Percentiles rank a stretch among this genome's conserved stretches.
These are phyloP conservation scores for Bjerkandera adusta DNA, from an alignment of 1,284 basidiomycete genomes.

Conservation along the genomic window DNA sequence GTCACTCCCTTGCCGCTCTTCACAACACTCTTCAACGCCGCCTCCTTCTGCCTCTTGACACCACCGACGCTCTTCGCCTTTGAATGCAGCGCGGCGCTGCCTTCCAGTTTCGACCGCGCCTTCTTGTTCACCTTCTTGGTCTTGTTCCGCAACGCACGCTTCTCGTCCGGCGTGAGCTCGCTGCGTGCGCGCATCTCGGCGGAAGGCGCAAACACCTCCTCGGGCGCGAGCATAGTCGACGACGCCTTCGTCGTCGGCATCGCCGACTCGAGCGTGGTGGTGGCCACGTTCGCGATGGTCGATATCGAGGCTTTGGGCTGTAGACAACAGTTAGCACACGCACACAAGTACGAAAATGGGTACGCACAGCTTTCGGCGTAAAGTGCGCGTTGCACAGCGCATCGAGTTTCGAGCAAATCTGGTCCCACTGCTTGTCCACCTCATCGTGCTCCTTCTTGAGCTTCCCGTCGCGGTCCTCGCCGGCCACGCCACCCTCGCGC, in stretches of 20 bases:
- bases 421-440: slow-evolving; percentile 82
- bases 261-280: slow-evolving; percentile 87
- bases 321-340: slow-evolving; percentile 9
- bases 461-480: slow-evolving; percentile 86
- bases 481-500: slow-evolving; percentile 48
- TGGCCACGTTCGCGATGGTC: slow-evolving; percentile 82
- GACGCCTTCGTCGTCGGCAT: slow-evolving; percentile 81
- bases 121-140: slow-evolving; percentile 76
- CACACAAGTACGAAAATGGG: slow-evolving; percentile 12
- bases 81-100: slow-evolving; percentile 65
- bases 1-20: slow-evolving; percentile 87
- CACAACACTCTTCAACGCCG: slow-evolving; percentile 74
- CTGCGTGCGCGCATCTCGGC: slow-evolving; percentile 60
- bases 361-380: slow-evolving; percentile 85
- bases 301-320: slow-evolving; percentile 91
- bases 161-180: slow-evolving; percentile 87
- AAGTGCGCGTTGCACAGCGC: slow-evolving; percentile 95
- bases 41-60: slow-evolving; percentile 80
- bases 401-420: slow-evolving; percentile 88
- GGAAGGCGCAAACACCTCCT: slow-evolving; percentile 80
- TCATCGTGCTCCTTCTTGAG: slow-evolving; percentile 88
- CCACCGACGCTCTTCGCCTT: slow-evolving; percentile 43
- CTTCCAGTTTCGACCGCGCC: slow-evolving; percentile 67
- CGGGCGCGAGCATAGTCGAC: slow-evolving; percentile 87
- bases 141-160: slow-evolving; percentile 70